Evolutionary conservation across 495 filamentous ascomycete species (phyloP), one percentile per base, ranked within the genome.

Genomic region (Tricharina praecox): DNA sequence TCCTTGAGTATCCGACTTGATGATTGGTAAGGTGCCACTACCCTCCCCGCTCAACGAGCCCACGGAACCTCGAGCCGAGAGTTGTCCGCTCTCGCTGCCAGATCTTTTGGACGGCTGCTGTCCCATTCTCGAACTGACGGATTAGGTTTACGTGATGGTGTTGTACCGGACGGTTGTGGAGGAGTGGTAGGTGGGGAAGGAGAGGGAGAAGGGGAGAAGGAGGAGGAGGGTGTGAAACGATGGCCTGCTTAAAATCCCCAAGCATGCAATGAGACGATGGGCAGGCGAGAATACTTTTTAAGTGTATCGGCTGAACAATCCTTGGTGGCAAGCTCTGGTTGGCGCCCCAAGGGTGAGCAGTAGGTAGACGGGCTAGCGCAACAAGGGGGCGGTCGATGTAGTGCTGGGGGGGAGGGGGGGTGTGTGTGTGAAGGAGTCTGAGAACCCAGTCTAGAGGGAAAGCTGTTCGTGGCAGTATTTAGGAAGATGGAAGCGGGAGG

Each of bases 1-100:
- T 53, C 94, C 92, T 64, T 86, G 86, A 32, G 90, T 97, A 63
- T 97, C 90, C 19, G 88, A 82, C 60, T 82, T 84, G 62, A 79
- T 81, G 64, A 97, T 86, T 19, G 90, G 93, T 28, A 88, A 84
- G 65, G 53, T 49, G 48, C 58, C 37, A 11, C 49, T 56, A 55
- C 57, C 53, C 64, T 67, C 46, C 21, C 38, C 50, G 40, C 37
- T 16, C 51, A 52, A 51, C 19, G 54, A 54, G 33, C 32, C 28
- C 8, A 42, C 52, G 36, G 43, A 60, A 38, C 62, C 62, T 50
- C 43, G 62, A 50, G 53, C 62, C 50, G 51, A 64, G 49, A 51
- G 52, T 49, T 53, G 56, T 53, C 61, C 51, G 47, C 62, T 32
- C 59, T 55, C 50, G 53, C 68, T 56, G 63, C 68, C 54, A 60